These are phyloP conservation scores for Allantophomopsis lycopodina DNA, from an alignment of 2,329 filamentous ascomycete genomes.

Conservation along the genomic window DNA sequence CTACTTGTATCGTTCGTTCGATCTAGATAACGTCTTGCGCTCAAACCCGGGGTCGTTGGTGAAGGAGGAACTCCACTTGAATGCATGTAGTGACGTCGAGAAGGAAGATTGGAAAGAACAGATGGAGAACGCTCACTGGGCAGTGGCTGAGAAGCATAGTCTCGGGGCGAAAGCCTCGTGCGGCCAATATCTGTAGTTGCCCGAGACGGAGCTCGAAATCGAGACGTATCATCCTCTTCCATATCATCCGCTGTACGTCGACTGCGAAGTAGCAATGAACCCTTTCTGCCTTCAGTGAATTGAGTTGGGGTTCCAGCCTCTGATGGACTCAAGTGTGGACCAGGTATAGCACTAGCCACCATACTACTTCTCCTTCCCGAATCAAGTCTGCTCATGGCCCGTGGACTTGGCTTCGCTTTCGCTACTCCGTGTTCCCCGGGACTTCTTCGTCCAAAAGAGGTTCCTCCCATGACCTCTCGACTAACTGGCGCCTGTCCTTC, in stretches of 20 bases:
- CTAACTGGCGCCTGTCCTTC: too few relatives aligned
- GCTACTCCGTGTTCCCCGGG: too few relatives aligned
- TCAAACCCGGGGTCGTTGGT: slow-evolving; percentile 22
- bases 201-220: slow-evolving; percentile 41
- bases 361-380: slow-evolving; percentile 17
- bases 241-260: slow-evolving; percentile 18
- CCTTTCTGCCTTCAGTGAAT: slow-evolving; percentile 39
- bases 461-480: too few relatives aligned
- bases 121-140: slow-evolving; percentile 20
- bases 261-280: slow-evolving; percentile 34
- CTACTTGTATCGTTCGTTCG: slow-evolving; percentile 24
- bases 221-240: slow-evolving; percentile 32
- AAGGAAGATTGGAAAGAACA: slow-evolving; percentile 32
- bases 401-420: slow-evolving; percentile 14
- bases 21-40: slow-evolving; percentile 34
- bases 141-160: slow-evolving; percentile 22
- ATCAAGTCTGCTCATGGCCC: slow-evolving; percentile 18
- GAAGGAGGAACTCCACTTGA: slow-evolving; percentile 25
- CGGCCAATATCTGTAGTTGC: slow-evolving; percentile 40
- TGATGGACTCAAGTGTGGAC: slow-evolving; percentile 13
- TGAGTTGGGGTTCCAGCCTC: slow-evolving; percentile 22
- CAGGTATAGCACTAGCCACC: slow-evolving; percentile 15
- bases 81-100: slow-evolving; percentile 35
- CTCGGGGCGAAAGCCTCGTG: slow-evolving; percentile 21
- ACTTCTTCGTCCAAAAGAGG: too few relatives aligned